phyloP scores from a whole-genome alignment of 2,329 filamentous ascomycete genomes.

The Ophiostoma piceae region DNA sequence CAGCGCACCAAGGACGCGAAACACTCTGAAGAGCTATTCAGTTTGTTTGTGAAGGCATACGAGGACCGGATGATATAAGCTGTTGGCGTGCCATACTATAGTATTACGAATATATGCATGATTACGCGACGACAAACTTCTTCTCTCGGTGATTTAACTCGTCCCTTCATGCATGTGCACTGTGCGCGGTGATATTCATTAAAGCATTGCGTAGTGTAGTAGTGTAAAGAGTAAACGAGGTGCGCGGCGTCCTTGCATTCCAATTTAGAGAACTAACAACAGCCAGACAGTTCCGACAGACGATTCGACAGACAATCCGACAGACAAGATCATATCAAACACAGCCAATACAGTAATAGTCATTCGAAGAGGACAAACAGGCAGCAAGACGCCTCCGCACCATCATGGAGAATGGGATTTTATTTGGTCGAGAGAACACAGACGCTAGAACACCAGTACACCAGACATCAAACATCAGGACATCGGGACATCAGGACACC shows the following conservation, averaged over 20 bases:
- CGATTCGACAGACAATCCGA: not conserved
- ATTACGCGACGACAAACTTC: no score
- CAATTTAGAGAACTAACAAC: not conserved
- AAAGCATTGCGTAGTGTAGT: constrained; percentile 1
- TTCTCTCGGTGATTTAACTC: not conserved
- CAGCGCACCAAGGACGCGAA: constrained; percentile 70
- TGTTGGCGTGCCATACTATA: not conserved
- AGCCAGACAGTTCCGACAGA: not conserved
- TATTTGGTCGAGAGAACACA: constrained; percentile 12
- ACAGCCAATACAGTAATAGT: not conserved
- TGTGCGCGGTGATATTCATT: not conserved
- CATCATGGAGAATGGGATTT: constrained; percentile 15
- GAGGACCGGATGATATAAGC: constrained; percentile 36
- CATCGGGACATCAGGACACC: constrained; percentile 4
- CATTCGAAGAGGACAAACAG: not conserved
- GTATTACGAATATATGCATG: not conserved
- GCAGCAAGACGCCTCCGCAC: constrained; percentile 7
- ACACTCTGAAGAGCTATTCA: constrained; percentile 58
- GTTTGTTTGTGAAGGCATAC: constrained; percentile 68
- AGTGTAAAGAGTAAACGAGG: constrained; percentile 3
- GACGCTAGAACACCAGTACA: constrained; percentile 6
- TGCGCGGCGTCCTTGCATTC: not conserved
- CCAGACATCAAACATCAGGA: constrained; percentile 10
- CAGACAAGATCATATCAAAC: not conserved
- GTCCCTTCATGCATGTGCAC: not conserved